Evolutionary conservation across 2,329 filamentous ascomycete genomes (phyloP).

Genomic region (Neocucurbitaria cava): DNA sequence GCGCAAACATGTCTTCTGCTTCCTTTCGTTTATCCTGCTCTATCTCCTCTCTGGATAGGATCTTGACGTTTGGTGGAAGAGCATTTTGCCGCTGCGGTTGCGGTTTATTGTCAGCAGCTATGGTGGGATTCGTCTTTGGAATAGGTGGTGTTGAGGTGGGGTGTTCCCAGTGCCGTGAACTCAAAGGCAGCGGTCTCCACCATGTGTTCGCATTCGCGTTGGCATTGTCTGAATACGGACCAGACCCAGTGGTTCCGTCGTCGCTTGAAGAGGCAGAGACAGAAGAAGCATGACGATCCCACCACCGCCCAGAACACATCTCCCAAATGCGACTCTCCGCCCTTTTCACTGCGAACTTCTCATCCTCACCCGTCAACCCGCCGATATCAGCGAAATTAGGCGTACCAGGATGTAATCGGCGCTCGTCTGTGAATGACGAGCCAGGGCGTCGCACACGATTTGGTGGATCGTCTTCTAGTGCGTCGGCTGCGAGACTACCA

Average conservation of each 20-base stretch:
- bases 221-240: too few species aligned
- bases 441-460: conserved; percentile 47
- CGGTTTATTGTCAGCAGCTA: neutral
- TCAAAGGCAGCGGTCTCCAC: conserved; percentile 71
- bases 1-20: conserved; percentile 46
- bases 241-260: too few species aligned
- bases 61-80: conserved; percentile 21
- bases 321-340: conserved; percentile 82
- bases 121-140: neutral
- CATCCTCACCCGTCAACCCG: conserved; percentile 80
- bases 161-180: conserved; percentile 72
- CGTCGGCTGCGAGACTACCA: conserved; percentile 49
- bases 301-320: conserved; percentile 77
- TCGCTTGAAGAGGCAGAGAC: too few species aligned
- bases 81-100: neutral
- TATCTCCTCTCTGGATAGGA: conserved; percentile 22
- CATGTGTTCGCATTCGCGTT: too few species aligned
- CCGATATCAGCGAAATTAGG: conserved; percentile 71
- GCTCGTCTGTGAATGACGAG: conserved; percentile 37
- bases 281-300: conserved; percentile 69
- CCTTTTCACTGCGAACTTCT: conserved; percentile 80
- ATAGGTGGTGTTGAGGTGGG: neutral
- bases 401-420: conserved; percentile 16
- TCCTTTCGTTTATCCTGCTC: conserved; percentile 34
- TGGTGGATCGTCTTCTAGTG: conserved; percentile 59